Evolutionary conservation across 257 asterid species (phyloP).

Genomic region (Solanum boliviense): DNA sequence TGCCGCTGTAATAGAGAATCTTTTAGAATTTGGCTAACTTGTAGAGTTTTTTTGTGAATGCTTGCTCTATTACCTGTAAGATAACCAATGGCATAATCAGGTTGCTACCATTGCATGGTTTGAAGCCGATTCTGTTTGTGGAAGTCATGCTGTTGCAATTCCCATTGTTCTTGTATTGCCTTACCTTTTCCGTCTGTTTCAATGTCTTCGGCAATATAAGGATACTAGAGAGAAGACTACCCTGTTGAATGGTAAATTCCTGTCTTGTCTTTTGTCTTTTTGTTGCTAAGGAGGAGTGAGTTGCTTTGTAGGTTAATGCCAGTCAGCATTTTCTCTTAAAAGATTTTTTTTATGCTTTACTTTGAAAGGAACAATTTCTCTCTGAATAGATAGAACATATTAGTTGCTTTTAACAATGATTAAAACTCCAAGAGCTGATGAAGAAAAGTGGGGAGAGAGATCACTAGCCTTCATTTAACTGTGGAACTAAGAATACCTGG

Average conservation of each 20-base stretch:
- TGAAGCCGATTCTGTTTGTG: slow-evolving; percentile 98
- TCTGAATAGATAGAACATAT: background rate
- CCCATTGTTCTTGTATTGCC: slow-evolving; percentile 91
- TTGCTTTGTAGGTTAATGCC: background rate
- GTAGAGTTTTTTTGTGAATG: slow-evolving; percentile 7
- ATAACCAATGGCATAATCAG: slow-evolving; percentile 33
- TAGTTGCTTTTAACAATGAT: background rate
- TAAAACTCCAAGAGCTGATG: background rate
- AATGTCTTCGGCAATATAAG: slow-evolving; percentile 92
- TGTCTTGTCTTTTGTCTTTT: background rate
- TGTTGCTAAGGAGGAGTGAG: background rate
- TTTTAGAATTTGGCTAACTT: background rate
- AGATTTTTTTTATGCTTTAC: background rate
- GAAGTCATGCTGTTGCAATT: slow-evolving; percentile 93
- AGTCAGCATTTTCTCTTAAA: background rate
- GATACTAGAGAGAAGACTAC: slow-evolving; percentile 79
- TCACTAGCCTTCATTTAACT: background rate
- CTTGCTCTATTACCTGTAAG: slow-evolving; percentile 14
- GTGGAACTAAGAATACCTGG: background rate
- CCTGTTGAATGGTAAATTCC: slow-evolving; percentile 67
- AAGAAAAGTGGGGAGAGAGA: background rate
- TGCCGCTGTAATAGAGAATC: background rate
- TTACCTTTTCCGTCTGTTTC: slow-evolving; percentile 84
- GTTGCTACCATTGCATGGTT: slow-evolving; percentile 99
- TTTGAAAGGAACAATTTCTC: background rate